Evolutionary conservation across 306 rosid species (phyloP), one percentile per base, ranked within the genome.

Genomic region (Cucumis hystrix): DNA sequence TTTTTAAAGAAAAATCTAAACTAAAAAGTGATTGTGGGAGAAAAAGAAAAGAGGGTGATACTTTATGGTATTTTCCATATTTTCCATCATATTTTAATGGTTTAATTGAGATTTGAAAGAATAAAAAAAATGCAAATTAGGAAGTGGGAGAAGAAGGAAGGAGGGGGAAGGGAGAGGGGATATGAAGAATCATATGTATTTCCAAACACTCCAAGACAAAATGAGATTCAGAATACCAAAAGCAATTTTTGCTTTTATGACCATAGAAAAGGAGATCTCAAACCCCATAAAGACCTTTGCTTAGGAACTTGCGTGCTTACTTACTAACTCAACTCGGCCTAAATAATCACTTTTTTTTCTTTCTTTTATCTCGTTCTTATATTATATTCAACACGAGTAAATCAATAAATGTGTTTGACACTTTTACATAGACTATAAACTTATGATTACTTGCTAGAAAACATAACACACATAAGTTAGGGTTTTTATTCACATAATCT

Each of bases 121-220:
- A 49, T 25, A 71, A 71, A 71, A 71, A 14, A 51, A 71, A 74
- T 74, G 62, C 62, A 74, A 74, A 74, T 25, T 67, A 67, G 77
- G 55, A 73, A 73, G 55, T 73, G 47, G 47, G n/a, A 52, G 60
- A 41, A 45, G 57, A 70, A 20, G 40, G 55, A 18, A 41, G 21
- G 69, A 1, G 28, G 30, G n/a, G 30, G 59, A 20, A 21, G 57
- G 39, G 55, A 18, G 68, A 20, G 69, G 37, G 37, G 37, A 71
- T 23, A 71, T 72, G 77, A 73, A 13, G 78, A 74, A 74, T 74
- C 78, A 55, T 74, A 74, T 55, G 64, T 74, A n/a, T 74, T 74
- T 56, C 78, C 76, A 71, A 71, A 71, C 76, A 74, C 78, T 74
- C n/a, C 51, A 55, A 74, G 64, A 74, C 64, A 74, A 54, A 74